phyloP scores from a whole-genome alignment of 495 filamentous ascomycete species.

The Aspergillus nidulans region DNA sequence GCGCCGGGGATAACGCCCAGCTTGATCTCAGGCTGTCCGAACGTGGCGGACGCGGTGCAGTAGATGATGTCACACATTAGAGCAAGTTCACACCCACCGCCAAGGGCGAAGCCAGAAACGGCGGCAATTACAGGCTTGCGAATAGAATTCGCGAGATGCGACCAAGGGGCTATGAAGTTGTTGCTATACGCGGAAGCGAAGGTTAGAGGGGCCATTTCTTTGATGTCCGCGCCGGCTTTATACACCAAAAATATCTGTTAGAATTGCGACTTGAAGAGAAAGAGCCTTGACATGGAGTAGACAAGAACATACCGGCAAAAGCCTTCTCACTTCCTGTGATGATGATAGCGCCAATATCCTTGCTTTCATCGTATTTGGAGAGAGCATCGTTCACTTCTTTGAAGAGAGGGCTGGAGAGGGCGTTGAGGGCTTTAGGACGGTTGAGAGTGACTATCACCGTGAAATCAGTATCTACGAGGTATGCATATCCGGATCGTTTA shows the following conservation, averaged over 20 bases:
- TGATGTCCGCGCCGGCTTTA: conserved; percentile 89
- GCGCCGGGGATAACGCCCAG: conserved; percentile 89
- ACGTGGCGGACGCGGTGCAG: conserved; percentile 74
- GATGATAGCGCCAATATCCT: conserved; percentile 68
- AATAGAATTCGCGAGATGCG: conserved; percentile 68
- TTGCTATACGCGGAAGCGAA: conserved; percentile 78
- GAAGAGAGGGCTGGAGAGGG: conserved; percentile 83
- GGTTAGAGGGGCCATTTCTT: conserved; percentile 90
- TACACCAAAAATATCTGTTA: not conserved
- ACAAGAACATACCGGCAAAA: conserved; percentile 74
- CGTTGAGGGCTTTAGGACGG: conserved; percentile 92
- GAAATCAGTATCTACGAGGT: not conserved
- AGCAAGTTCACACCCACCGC: conserved; percentile 95
- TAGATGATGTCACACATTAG: conserved; percentile 96
- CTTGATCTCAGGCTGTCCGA: conserved; percentile 96
- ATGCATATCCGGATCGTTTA: not conserved
- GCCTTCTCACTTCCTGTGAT: conserved; percentile 83
- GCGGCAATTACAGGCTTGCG: conserved; percentile 92
- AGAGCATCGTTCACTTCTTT: conserved; percentile 83
- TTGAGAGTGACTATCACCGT: conserved; percentile 73
- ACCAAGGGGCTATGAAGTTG: conserved; percentile 95
- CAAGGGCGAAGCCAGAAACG: conserved; percentile 89
- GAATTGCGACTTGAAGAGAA: not conserved
- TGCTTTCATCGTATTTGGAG: conserved; percentile 62
- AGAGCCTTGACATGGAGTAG: not conserved